These are phyloP conservation scores for Suhomyces prunicola DNA, from an alignment of 805 yeast genomes.

Conservation along the genomic window DNA sequence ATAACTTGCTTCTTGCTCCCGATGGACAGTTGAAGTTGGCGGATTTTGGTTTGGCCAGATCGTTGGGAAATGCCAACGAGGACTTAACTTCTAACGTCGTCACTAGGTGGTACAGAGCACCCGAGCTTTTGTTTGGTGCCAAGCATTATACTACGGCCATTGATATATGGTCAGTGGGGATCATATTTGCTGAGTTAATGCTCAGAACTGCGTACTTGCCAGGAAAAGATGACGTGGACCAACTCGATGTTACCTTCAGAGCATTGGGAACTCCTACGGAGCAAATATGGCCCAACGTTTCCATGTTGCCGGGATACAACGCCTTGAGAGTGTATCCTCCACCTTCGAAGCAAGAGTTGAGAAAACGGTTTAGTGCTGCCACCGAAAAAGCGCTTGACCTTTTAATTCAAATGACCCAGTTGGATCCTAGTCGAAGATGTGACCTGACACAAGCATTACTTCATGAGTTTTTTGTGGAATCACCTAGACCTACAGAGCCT, in stretches of 20 bases:
- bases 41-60: slow-evolving; percentile 94
- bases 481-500: slow-evolving; percentile 74
- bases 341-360: slow-evolving; percentile 75
- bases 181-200: slow-evolving; percentile 93
- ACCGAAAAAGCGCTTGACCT: slow-evolving; percentile 78
- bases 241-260: slow-evolving; percentile 86
- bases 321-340: slow-evolving; percentile 75
- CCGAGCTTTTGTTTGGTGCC: slow-evolving; percentile 44
- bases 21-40: slow-evolving; percentile 89
- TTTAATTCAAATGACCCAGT: slow-evolving; percentile 64
- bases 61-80: slow-evolving; percentile 70
- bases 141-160: slow-evolving; percentile 44
- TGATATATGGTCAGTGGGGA: slow-evolving; percentile 46
- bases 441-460: slow-evolving; percentile 60
- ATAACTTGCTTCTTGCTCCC: slow-evolving; percentile 82
- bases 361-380: slow-evolving; percentile 86
- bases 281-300: slow-evolving; percentile 85
- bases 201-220: slow-evolving; percentile 92
- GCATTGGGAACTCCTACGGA: slow-evolving; percentile 97
- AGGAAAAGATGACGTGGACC: slow-evolving; percentile 87
- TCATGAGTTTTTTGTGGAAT: slow-evolving; percentile 67
- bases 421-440: slow-evolving; percentile 78
- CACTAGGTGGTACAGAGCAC: slow-evolving; percentile 97
- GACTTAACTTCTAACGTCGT: slow-evolving; percentile 89
- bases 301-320: slow-evolving; percentile 72